Percentiles rank a stretch among this genome's conserved stretches.
These are phyloP conservation scores for Erysimum pusillum DNA, from an alignment of 441 rosid genomes.

Conservation along the genomic window DNA sequence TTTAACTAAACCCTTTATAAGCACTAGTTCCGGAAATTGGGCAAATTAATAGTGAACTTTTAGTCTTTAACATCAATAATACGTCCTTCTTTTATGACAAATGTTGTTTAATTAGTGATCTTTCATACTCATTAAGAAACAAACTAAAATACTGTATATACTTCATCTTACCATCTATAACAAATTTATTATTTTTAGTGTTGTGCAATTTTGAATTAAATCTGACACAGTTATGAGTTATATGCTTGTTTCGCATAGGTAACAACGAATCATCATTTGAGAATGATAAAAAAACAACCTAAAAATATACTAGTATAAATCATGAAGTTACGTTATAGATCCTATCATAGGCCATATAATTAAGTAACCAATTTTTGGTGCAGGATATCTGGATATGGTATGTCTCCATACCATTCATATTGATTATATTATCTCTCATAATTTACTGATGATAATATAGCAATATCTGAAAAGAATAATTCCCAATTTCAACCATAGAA, in stretches of 20 bases:
- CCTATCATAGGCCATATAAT: constrained; percentile 2
- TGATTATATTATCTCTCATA: neutral
- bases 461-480: neutral
- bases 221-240: constrained; percentile 1
- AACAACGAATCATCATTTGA: constrained; percentile 12
- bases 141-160: neutral
- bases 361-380: neutral
- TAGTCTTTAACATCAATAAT: constrained; percentile 36
- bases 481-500: neutral
- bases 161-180: neutral
- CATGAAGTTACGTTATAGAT: constrained; percentile 19
- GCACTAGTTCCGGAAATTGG: constrained; percentile 46
- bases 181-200: neutral
- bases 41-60: constrained; percentile 36
- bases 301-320: constrained; percentile 3
- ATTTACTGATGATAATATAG: constrained; percentile 18
- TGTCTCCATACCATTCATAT: constrained; percentile 5
- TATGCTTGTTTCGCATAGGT: constrained; percentile 15
- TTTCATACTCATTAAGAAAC: constrained; percentile 5
- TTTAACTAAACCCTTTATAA: constrained; percentile 27
- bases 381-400: constrained; percentile 17
- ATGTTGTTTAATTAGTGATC: constrained; percentile 7
- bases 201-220: neutral
- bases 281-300: constrained; percentile 27
- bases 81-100: constrained; percentile 7